These are phyloP conservation scores for Anaeromyces robustus DNA, from an alignment of 192 early-diverging fungal species.

Conservation along the genomic window DNA sequence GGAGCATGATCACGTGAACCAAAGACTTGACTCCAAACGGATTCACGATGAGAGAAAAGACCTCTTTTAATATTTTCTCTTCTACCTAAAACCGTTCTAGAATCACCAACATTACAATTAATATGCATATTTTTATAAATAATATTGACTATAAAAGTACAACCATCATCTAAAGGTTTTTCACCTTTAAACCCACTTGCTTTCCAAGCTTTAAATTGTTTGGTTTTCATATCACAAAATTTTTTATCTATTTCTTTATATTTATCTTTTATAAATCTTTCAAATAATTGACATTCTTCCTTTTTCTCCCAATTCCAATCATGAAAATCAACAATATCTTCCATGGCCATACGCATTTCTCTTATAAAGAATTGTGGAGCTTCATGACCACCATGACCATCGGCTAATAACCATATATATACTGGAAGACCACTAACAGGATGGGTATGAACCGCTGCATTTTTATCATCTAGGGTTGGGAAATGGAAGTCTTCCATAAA, in stretches of 20 bases:
- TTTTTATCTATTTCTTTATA: constrained; percentile 29
- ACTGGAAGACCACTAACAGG: constrained; percentile 2
- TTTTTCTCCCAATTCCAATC: constrained; percentile 23
- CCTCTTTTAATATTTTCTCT: constrained; percentile 1
- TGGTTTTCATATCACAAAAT: constrained; percentile 24
- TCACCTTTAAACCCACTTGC: constrained; percentile 6
- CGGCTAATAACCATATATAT: constrained; percentile 29
- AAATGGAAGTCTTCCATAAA: constrained; percentile 35
- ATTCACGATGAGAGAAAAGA: neutral
- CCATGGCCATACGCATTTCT: constrained; percentile 12
- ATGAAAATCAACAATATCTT: constrained; percentile 2
- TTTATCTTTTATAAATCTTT: constrained; percentile 8
- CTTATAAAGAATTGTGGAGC: constrained; percentile 31
- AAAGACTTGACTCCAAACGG: constrained; percentile 24
- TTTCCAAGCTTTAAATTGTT: constrained; percentile 31
- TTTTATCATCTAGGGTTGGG: constrained; percentile 11
- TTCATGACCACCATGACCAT: constrained; percentile 39
- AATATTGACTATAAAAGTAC: constrained; percentile 34
- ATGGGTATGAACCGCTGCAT: neutral
- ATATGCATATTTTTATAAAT: constrained; percentile 24
- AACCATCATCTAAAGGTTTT: constrained; percentile 21
- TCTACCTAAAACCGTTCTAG: constrained; percentile 16
- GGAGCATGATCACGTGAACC: constrained; percentile 36
- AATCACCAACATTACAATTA: constrained; percentile 22
- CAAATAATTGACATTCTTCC: constrained; percentile 14